Conservation (phyloP, 75 land plant genomes). For the Sequoia sempervirens region DNA sequence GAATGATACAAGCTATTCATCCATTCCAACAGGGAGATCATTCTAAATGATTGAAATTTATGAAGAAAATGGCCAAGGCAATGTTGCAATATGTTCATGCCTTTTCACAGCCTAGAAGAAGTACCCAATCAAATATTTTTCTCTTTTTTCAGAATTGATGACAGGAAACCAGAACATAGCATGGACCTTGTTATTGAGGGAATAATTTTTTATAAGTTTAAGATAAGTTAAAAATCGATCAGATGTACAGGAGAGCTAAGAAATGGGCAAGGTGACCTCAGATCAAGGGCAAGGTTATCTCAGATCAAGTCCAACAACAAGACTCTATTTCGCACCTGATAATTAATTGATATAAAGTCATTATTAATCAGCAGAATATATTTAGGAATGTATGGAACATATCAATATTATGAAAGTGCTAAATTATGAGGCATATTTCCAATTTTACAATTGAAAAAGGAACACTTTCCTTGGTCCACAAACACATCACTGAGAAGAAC, state of each 20-base stretch:
- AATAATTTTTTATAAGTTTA: neutral
- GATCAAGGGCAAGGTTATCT: neutral
- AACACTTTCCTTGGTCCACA: neutral
- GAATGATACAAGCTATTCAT: neutral
- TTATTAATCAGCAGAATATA: neutral
- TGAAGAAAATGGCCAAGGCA: neutral
- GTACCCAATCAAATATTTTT: neutral
- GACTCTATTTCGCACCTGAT: neutral
- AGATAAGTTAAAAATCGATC: neutral
- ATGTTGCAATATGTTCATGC: neutral
- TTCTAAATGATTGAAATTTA: neutral
- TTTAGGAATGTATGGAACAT: neutral
- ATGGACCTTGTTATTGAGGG: neutral
- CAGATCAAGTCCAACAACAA: neutral
- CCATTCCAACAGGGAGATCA: neutral
- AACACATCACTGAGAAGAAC: neutral
- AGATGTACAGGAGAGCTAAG: neutral
- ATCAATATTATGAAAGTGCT: neutral
- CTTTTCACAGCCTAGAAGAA: neutral
- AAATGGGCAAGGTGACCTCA: too few species aligned
- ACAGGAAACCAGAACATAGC: neutral
- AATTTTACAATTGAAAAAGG: neutral
- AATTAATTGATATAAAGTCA: neutral
- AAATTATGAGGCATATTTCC: neutral
- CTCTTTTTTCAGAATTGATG: neutral